These are phyloP conservation scores for Beta corolliflora DNA, from an alignment of 179 eudicot genomes.

Conservation along the genomic window DNA sequence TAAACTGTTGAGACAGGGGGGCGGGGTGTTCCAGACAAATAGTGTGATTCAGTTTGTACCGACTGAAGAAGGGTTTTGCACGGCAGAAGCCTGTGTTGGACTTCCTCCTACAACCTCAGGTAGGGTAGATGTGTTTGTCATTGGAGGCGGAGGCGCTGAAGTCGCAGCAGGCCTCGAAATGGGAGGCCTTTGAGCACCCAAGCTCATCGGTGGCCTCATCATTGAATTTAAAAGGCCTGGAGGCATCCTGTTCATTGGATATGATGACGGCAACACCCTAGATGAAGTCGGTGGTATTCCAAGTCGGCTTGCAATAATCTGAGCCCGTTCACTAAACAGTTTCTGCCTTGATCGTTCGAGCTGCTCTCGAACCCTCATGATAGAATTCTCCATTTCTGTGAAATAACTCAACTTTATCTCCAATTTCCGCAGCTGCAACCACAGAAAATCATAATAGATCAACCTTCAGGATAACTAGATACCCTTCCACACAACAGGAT, in stretches of 20 bases:
- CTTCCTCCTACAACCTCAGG: conserved; percentile 47
- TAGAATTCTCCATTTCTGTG: conserved; percentile 73
- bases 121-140: conserved; percentile 30
- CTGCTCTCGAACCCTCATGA: conserved; percentile 75
- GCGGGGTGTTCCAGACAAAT: no score
- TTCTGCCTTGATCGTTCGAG: conserved; percentile 85
- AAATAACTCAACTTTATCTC: conserved; percentile 87
- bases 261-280: conserved; percentile 50
- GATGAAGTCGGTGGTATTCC: conserved; percentile 52
- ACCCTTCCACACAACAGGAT: not conserved
- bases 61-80: conserved; percentile 28
- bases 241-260: conserved; percentile 65
- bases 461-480: not conserved
- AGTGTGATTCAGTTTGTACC: conserved; percentile 19
- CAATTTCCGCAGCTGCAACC: conserved; percentile 77
- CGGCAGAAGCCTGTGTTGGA: conserved; percentile 46
- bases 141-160: conserved; percentile 38
- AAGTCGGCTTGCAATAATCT: conserved; percentile 81
- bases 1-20: not conserved
- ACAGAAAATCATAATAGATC: conserved; percentile 21
- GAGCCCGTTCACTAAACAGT: conserved; percentile 86
- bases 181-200: conserved; percentile 69
- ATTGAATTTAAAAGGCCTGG: conserved; percentile 51
- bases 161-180: conserved; percentile 62
- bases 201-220: conserved; percentile 60